Base-by-base conservation (phyloP, 2,329 filamentous ascomycete species). In the Nemania sp. region DNA sequence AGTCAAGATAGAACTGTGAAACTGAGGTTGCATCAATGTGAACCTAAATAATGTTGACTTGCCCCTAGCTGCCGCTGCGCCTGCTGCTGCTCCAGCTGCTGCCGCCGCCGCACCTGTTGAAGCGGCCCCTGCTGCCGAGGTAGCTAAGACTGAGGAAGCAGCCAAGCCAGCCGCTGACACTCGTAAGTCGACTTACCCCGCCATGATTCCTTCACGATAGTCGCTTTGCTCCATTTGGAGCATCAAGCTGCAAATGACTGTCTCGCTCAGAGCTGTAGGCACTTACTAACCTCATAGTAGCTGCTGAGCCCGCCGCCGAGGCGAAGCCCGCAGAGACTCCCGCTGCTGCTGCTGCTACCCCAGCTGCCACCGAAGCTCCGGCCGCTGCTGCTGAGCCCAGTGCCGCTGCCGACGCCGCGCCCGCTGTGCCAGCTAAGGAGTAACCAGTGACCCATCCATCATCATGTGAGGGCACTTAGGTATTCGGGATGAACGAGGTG, bases 121-220 rank as follows among this genome's bases (percentile, higher is more conserved):
- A 22, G 67, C 41, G 18, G 59, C 53, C n/a, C 64, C 73, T 52
- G 63, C 73, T 29, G 55, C 72, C 26, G 77, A 77, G 59, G 71
- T 75, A 29, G 72, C 75, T 65, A 76, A 77, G 71, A 73, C 77
- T 13, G 77, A 76, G 65, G 71, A 77, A n/a, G 45, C 47, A 41
- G 52, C 22, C 6, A 38, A 64, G 22, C 77, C 77, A 22, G 73
- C 73, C 41, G 41, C 68, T 55, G 73, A 70, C n/a, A 71, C 74
- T 70, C 72, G 76, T 80, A 73, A 75, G 77, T 73, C 24, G 15
- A 35, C 35, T 57, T 35, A 71, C 63, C 45, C 61, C 59, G 8
- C 66, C 58, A 49, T 29, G 51, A 49, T 13, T 11, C 43, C 24
- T 41, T n/a, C 53, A 29, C 58, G 26, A 54, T 35, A 63, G 29